Evolutionary conservation across 1,284 basidiomycete genomes (phyloP).

Genomic region (Ceratobasidium sp.): DNA sequence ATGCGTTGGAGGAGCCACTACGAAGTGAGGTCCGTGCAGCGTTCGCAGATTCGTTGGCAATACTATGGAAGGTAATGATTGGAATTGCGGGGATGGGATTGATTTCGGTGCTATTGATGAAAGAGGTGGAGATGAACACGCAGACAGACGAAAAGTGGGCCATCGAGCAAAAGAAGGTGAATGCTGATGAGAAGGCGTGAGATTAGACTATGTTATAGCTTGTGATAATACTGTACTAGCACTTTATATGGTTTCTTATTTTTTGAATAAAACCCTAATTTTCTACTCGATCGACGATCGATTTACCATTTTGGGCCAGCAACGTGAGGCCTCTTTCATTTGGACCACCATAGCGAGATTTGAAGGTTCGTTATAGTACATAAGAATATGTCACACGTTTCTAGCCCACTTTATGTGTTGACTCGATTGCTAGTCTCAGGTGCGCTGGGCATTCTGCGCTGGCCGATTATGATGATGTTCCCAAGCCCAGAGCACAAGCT

Average conservation of each 20-base stretch:
- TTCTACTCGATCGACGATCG: conserved; percentile 27
- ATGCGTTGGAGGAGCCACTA: conserved; percentile 55
- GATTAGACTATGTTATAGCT: neutral
- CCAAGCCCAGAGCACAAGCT: too few species aligned
- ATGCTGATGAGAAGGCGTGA: conserved; percentile 36
- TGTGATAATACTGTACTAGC: too few species aligned
- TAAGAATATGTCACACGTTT: too few species aligned
- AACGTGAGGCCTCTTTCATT: neutral
- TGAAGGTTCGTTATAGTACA: too few species aligned
- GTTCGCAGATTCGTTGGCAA: conserved; percentile 55
- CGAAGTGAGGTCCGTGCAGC: conserved; percentile 51
- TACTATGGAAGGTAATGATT: conserved; percentile 54
- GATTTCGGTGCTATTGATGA: conserved; percentile 56
- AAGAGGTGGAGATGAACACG: conserved; percentile 55
- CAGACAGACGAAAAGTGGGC: conserved; percentile 57
- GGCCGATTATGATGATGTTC: too few species aligned
- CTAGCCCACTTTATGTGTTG: too few species aligned
- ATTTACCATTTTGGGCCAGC: conserved; percentile 32
- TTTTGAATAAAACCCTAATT: neutral
- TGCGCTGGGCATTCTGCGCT: too few species aligned
- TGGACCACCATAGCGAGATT: too few species aligned
- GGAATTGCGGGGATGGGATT: conserved; percentile 55
- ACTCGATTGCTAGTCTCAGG: too few species aligned
- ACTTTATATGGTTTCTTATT: neutral
- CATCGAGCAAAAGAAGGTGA: conserved; percentile 45